Conservation (phyloP, 352 stramenopile genomes). For the Phytopythium montanum region DNA sequence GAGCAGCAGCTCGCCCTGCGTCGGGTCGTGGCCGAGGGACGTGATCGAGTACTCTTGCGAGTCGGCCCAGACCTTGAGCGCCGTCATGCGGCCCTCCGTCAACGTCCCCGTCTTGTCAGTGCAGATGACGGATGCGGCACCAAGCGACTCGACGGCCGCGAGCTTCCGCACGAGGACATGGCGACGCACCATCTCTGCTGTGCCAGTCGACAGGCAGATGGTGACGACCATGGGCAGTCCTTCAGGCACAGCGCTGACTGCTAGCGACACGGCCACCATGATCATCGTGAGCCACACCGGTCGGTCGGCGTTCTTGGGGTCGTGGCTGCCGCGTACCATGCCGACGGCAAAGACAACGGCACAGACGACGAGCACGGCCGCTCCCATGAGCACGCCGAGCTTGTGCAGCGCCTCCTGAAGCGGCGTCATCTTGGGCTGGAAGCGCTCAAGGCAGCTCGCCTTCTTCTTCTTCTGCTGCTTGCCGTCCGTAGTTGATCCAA, state of each 20-base stretch:
- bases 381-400: constrained; percentile 87
- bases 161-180: constrained; percentile 87
- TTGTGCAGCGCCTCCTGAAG: constrained; percentile 91
- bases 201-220: constrained; percentile 71
- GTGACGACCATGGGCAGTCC: constrained; percentile 82
- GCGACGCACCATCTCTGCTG: constrained; percentile 70
- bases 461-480: constrained; percentile 21
- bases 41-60: constrained; percentile 68
- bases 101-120: constrained; percentile 95
- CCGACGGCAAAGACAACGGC: constrained; percentile 87
- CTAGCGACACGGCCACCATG: constrained; percentile 91
- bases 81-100: constrained; percentile 87
- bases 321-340: constrained; percentile 42
- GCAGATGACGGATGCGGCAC: constrained; percentile 90
- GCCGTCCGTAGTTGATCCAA: not conserved
- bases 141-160: constrained; percentile 79
- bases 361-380: constrained; percentile 72
- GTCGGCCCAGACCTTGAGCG: constrained; percentile 72
- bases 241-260: constrained; percentile 74
- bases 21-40: constrained; percentile 58
- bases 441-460: constrained; percentile 16
- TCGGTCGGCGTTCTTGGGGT: constrained; percentile 58
- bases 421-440: constrained; percentile 62
- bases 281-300: constrained; percentile 91
- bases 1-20: constrained; percentile 35